Evolutionary conservation across 192 early-diverging fungal species (phyloP), one percentile per base, ranked within the genome.

Genomic region (Podila epicladia): DNA sequence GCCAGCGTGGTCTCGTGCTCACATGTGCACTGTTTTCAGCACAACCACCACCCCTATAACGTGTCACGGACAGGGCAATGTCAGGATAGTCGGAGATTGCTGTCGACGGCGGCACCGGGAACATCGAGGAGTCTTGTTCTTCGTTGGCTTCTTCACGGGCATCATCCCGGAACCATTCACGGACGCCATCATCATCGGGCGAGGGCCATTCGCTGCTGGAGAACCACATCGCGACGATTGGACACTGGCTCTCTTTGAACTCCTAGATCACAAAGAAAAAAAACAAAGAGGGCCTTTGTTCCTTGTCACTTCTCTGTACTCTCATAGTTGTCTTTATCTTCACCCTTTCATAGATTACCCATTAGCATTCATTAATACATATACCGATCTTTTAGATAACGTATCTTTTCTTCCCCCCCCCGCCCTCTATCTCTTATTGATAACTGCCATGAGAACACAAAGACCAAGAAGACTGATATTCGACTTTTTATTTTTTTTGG

Each of bases 121-220:
- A 3, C 41, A 45, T 17, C 41, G 24, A 55, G 35, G n/a, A 12
- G 20, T n/a, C 62, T 4, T 63, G 37, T 15, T 37, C 33, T 5
- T 45, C 35, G 35, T n/a, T n/a, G n/a, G 0, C 62, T n/a, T 63
- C 62, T 38, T 29, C 62, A 63, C 22, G 33, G 19, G 29, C 24
- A 19, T 22, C 68, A n/a, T 31, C 45, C 24, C 29, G 32, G 17
- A 45, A 29, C 9, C 55, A 15, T 12, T 33, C 13, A 29, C 28
- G 48, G 50, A 53, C 24, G 2, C 26, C 51, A n/a, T 51, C 64
- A 11, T 58, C 45, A 28, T 59, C 17, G 26, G n/a, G 33, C 5
- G 69, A 67, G 4, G 64, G 58, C n/a, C 75, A 79, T n/a, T 72
- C 70, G 5, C 63, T 79, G 9, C 65, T 79, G 15, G 75, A 79